Evolutionary conservation across 495 filamentous ascomycete genomes (phyloP), one percentile per base, ranked within the genome.

Genomic region (Acidomyces sp.): DNA sequence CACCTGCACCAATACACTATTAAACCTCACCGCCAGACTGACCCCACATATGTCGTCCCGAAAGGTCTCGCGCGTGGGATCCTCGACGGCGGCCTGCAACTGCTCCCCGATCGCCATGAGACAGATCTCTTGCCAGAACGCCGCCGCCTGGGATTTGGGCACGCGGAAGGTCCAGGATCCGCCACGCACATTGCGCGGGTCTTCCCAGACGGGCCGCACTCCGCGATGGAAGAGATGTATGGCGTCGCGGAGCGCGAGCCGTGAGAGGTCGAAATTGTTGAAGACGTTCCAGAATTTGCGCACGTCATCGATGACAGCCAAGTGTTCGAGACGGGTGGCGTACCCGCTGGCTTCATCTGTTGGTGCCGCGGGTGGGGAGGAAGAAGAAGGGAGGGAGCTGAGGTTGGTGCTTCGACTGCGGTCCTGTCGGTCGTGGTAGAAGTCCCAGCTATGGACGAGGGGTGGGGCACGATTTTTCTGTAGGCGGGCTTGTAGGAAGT

Each of bases 121-220:
- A 46, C 83, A 73, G 20, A 88, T 62, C 44, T 85, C 74, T 43
- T 78, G 78, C 74, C 83, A 93, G 52, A 92, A 81, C 37, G 82
- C 77, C 20, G 72, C 67, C 1, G 78, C 80, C 41, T 62, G 65
- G 31, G 62, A 65, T 63, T 90, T 90, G 16, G 77, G 78, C 30
- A 94, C 77, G 15, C 83, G 72, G 59, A 94, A 93, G 0, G 80
- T 85, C 82, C 84, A 93, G 48, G 77, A 76, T 19, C 86, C 86
- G 15, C 85, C 86, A 19, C 72, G 65, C 32, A 75, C 61, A 59
- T 93, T 93, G 33, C 86, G 71, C 25, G 79, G 72, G 55, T 94
- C 86, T 61, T 94, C 86, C 85, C 86, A 93, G 35, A 92, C 68
- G 13, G 86, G 86, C 53, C 77, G 73, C 46, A 90, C 82, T 22